These are phyloP conservation scores for Graphium sp. DNA, from an alignment of 2,329 filamentous ascomycete species.

Conservation along the genomic window DNA sequence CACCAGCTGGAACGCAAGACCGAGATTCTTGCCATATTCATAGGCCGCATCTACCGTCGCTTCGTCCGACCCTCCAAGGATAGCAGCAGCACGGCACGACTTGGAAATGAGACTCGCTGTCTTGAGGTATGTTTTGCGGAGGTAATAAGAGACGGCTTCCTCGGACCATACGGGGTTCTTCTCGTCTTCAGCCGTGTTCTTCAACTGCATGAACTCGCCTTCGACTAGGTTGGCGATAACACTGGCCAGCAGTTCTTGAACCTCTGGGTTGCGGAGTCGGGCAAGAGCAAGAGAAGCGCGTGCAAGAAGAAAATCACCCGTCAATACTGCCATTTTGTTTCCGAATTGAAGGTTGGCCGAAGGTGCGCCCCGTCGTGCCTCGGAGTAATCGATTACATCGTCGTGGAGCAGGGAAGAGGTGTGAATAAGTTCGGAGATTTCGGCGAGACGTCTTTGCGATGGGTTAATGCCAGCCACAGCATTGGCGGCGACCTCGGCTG, in stretches of 20 bases:
- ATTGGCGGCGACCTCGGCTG: constrained; percentile 8
- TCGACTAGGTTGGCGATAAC: constrained; percentile 97
- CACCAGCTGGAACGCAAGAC: constrained; percentile 89
- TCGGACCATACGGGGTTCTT: constrained; percentile 71
- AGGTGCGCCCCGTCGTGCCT: constrained; percentile 65
- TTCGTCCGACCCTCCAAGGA: constrained; percentile 62
- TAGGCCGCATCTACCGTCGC: constrained; percentile 85
- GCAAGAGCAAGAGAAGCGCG: constrained; percentile 87
- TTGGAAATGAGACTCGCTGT: constrained; percentile 93
- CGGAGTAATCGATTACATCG: constrained; percentile 91
- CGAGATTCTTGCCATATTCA: constrained; percentile 80
- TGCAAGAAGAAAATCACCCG: constrained; percentile 90
- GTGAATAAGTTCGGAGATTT: constrained; percentile 95
- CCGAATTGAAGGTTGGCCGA: constrained; percentile 92
- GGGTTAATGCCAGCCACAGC: constrained; percentile 59
- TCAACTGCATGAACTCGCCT: constrained; percentile 98
- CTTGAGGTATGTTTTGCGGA: constrained; percentile 97
- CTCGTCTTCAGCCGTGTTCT: constrained; percentile 87
- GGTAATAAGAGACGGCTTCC: constrained; percentile 79
- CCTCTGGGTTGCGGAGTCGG: constrained; percentile 78
- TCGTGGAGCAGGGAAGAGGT: constrained; percentile 93
- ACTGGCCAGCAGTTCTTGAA: constrained; percentile 84
- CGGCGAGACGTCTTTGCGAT: constrained; percentile 80
- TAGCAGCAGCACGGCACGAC: constrained; percentile 75
- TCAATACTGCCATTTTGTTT: constrained; percentile 97